Evolutionary conservation across 2,329 filamentous ascomycete species (phyloP).

Genomic region (Dryadomyces quercivorus): DNA sequence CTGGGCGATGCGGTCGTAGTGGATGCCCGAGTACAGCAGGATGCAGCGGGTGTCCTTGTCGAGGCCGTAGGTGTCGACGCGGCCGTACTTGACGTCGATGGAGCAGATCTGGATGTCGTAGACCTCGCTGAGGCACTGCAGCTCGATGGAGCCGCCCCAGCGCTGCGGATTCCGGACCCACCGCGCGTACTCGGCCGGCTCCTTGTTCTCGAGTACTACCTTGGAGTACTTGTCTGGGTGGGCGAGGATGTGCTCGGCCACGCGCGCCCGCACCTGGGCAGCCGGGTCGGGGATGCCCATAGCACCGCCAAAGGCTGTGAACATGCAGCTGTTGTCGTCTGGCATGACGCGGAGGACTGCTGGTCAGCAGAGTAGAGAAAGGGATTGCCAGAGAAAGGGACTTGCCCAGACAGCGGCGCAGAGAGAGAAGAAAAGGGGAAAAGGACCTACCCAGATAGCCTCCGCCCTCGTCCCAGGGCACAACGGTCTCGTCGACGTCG

Average conservation of each 20-base stretch:
- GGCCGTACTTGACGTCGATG: slow-evolving; percentile 55
- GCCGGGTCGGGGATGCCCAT: slow-evolving; percentile 45
- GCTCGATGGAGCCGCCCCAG: slow-evolving; percentile 88
- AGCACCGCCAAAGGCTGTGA: slow-evolving; percentile 74
- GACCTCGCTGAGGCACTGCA: slow-evolving; percentile 71
- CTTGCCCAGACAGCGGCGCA: too few relatives aligned
- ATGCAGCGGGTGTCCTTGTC: slow-evolving; percentile 57
- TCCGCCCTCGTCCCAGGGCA: slow-evolving; percentile 36
- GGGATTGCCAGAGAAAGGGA: too few relatives aligned
- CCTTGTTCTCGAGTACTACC: slow-evolving; percentile 57
- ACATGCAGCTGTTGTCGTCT: slow-evolving; percentile 91
- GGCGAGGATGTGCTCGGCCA: slow-evolving; percentile 65
- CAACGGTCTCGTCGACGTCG: slow-evolving; percentile 28
- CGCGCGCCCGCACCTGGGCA: slow-evolving; percentile 55
- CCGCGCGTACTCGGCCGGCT: slow-evolving; percentile 62
- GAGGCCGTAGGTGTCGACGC: slow-evolving; percentile 68
- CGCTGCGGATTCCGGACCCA: slow-evolving; percentile 71
- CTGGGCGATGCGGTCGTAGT: slow-evolving; percentile 83
- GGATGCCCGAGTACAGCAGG: slow-evolving; percentile 81
- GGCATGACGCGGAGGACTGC: slow-evolving; percentile 84
- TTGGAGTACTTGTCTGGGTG: slow-evolving; percentile 62
- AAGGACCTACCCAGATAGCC: slow-evolving; percentile 30
- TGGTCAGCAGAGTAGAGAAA: not conserved
- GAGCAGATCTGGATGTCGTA: slow-evolving; percentile 79
- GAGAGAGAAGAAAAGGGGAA: not conserved